Base-by-base conservation (phyloP, 192 early-diverging fungal genomes). In the Obelidium mucronatum region DNA sequence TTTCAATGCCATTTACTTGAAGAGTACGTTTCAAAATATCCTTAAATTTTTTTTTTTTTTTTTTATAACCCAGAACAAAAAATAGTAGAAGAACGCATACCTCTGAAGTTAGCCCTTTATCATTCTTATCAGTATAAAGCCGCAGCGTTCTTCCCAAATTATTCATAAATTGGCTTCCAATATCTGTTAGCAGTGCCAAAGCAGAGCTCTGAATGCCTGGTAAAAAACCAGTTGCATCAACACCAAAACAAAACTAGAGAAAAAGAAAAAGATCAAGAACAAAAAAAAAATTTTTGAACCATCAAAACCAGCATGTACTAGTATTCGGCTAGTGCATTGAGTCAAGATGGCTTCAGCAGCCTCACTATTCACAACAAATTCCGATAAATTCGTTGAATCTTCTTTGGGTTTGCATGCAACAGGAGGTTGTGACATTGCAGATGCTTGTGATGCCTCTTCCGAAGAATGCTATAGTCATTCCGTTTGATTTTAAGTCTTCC, bases 221-320 rank as follows among this genome's bases (percentile, higher is more conserved):
- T 53, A 17, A 54, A 19, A 52, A 33, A n/a, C 67, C 26, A 15
- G 59, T 74, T n/a, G 11, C 22, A 8, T 51, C 48, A 51, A 8
- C 22, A 13, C 48, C 8, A 51, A 51, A 8, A 51, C n/a, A n/a
- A n/a, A n/a, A n/a, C n/a, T n/a, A n/a, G n/a, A n/a, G n/a, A n/a
- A n/a, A n/a, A n/a, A n/a, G n/a, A n/a, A n/a, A n/a, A n/a, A n/a
- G n/a, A n/a, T n/a, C n/a, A n/a, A n/a, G n/a, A n/a, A n/a, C n/a
- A 17, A 56, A 76, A 33, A 60, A 33, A 44, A 1, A 28, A 37
- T 55, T 24, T 17, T 56, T 13, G 24, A 64, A 80, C 93, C 86
- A 80, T 99, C 95, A 82, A 97, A 99, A 22, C 97, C 97, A 19
- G 91, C 83, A 73, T 99, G 97, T 36, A 91, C 82, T 44, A 97